Conservation (phyloP, 805 yeast species). For the Maudiozyma turicensis region DNA sequence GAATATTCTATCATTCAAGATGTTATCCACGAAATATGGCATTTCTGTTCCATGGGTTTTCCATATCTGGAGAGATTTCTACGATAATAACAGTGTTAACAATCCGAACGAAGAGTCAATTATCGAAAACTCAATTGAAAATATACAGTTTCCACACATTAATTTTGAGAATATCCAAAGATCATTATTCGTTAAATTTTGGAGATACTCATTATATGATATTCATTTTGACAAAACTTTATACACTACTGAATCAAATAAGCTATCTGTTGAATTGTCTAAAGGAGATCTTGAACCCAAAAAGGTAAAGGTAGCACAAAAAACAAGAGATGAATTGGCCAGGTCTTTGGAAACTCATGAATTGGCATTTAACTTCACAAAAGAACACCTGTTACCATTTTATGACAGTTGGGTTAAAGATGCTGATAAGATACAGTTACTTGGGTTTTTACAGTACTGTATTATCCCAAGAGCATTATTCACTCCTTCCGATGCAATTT, state of each 20-base stretch:
- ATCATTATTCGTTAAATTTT: constrained; percentile 50
- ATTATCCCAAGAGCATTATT: constrained; percentile 67
- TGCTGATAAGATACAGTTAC: constrained; percentile 16
- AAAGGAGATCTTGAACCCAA: constrained; percentile 8
- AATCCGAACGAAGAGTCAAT: not conserved
- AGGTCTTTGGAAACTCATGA: constrained; percentile 17
- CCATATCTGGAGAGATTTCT: constrained; percentile 59
- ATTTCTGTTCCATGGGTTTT: constrained; percentile 59
- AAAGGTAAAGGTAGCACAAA: constrained; percentile 11
- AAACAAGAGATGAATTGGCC: constrained; percentile 11
- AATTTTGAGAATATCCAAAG: constrained; percentile 27
- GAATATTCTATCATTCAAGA: constrained; percentile 34
- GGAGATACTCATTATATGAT: constrained; percentile 68
- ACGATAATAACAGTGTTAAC: constrained; percentile 16
- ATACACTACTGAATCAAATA: constrained; percentile 38
- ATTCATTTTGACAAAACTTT: constrained; percentile 42
- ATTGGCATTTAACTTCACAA: constrained; percentile 9
- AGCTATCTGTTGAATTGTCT: constrained; percentile 9
- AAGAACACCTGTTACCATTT: constrained; percentile 4
- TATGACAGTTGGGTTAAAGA: constrained; percentile 10
- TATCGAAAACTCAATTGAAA: constrained; percentile 5
- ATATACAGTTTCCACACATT: constrained; percentile 10
- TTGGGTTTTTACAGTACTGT: constrained; percentile 49
- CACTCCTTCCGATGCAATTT: constrained; percentile 78
- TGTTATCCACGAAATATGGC: constrained; percentile 34